Evolutionary conservation across 208 protist species (phyloP).

Genomic region (Trypanosoma mega): DNA sequence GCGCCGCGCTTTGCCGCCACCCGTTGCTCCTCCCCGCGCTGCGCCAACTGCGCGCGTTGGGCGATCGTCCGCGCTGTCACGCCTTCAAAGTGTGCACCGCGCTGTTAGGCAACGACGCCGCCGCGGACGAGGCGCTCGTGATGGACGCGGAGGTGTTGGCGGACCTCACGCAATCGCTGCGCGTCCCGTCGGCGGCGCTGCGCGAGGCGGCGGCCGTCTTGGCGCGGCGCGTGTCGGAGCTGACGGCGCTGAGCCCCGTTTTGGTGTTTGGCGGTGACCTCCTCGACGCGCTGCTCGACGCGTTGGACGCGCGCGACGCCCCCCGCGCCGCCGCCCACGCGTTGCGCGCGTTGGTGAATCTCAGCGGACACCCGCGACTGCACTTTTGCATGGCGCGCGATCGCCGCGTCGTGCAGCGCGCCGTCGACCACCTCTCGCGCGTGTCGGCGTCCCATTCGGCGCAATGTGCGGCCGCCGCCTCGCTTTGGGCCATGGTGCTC

Average conservation of each 20-base stretch:
- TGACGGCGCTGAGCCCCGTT: constrained; percentile 17
- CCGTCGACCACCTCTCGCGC: constrained; percentile 12
- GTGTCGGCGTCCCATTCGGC: constrained; percentile 6
- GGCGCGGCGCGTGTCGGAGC: constrained; percentile 22
- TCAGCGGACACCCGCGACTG: constrained; percentile 22
- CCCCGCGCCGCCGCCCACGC: constrained; percentile 3
- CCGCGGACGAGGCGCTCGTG: constrained; percentile 14
- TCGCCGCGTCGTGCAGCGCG: constrained; percentile 14
- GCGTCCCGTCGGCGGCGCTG: neutral
- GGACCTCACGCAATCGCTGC: neutral
- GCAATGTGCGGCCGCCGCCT: neutral
- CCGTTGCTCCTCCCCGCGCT: neutral
- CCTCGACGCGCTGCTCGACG: constrained; percentile 19
- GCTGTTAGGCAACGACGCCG: constrained; percentile 16
- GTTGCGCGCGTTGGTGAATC: constrained; percentile 20
- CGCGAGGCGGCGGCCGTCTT: constrained; percentile 12
- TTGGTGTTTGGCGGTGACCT: constrained; percentile 22
- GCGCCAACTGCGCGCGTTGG: constrained; percentile 3
- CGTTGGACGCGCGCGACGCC: constrained; percentile 7
- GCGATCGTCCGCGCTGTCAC: constrained; percentile 14
- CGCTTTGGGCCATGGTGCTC: constrained; percentile 21
- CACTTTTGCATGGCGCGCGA: constrained; percentile 25
- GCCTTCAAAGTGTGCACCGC: constrained; percentile 10
- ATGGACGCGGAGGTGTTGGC: constrained; percentile 15
- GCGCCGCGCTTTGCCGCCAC: neutral